Evolutionary conservation across 2,329 filamentous ascomycete species (phyloP).

Genomic region (Colletotrichum sp.): DNA sequence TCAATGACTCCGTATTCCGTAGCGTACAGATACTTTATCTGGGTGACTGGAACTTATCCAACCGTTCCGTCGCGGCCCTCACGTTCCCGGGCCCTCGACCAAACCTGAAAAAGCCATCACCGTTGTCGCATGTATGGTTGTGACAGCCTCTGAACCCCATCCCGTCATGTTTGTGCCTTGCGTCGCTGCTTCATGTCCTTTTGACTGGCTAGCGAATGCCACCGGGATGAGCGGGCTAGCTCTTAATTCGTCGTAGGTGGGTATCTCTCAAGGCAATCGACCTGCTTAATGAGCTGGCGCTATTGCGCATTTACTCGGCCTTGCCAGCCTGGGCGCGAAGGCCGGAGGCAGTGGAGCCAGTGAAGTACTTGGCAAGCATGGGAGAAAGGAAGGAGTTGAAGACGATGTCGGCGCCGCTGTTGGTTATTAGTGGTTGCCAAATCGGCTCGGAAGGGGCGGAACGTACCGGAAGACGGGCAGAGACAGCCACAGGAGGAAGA

Average conservation of each 20-base stretch:
- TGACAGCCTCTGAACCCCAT: neutral
- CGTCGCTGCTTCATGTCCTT: slow-evolving; percentile 5
- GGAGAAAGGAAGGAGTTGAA: slow-evolving; percentile 96
- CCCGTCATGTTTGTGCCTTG: slow-evolving; percentile 7
- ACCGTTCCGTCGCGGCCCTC: neutral
- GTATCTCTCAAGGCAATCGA: slow-evolving; percentile 20
- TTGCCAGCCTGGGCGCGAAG: slow-evolving; percentile 89
- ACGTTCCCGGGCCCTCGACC: neutral
- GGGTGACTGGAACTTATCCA: slow-evolving; percentile 20
- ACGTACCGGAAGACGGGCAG: slow-evolving; percentile 91
- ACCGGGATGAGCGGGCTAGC: slow-evolving; percentile 10
- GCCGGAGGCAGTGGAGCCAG: slow-evolving; percentile 77
- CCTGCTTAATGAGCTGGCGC: slow-evolving; percentile 9
- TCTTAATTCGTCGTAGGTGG: slow-evolving; percentile 5
- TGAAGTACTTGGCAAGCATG: slow-evolving; percentile 92
- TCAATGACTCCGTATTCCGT: slow-evolving; percentile 11
- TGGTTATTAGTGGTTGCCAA: slow-evolving; percentile 24
- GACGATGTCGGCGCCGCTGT: slow-evolving; percentile 90
- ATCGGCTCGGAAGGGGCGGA: neutral
- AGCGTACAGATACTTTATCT: slow-evolving; percentile 19
- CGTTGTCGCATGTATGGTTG: slow-evolving; percentile 16
- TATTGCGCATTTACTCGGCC: slow-evolving; percentile 58
- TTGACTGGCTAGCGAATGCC: slow-evolving; percentile 13
- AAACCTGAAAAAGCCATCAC: slow-evolving; percentile 19
- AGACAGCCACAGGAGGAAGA: slow-evolving; percentile 96